A percentile compares a stretch with the other conserved stretches of the same genome.
Evolutionary conservation across 192 early-diverging fungal genomes (phyloP).

Genomic region (Hyaloraphidium curvatum): DNA sequence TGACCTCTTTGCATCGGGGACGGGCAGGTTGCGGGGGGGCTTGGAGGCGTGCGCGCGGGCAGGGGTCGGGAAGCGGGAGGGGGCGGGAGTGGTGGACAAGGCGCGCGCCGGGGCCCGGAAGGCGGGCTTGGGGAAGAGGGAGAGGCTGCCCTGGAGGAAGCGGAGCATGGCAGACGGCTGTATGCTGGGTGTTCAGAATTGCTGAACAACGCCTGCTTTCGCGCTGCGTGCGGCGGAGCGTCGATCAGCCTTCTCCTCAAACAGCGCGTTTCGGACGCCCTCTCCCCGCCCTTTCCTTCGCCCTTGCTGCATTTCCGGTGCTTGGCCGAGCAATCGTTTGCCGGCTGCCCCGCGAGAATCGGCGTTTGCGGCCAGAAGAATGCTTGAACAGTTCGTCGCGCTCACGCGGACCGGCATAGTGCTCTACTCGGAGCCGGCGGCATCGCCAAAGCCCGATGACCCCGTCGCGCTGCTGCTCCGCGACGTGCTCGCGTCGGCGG

Average conservation of each 20-base stretch:
- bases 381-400: slow-evolving; percentile 73
- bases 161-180: no score
- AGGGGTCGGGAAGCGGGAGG: no score
- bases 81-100: no score
- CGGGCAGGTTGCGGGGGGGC: no score
- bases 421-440: slow-evolving; percentile 14
- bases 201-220: not conserved
- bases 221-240: not conserved
- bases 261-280: not conserved
- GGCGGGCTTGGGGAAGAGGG: no score
- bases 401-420: slow-evolving; percentile 74
- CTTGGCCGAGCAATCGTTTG: not conserved
- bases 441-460: no score
- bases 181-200: not conserved
- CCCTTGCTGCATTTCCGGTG: not conserved
- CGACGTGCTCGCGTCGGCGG: slow-evolving; percentile 19
- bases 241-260: not conserved
- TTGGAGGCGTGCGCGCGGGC: no score
- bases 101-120: no score
- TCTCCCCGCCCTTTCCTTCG: not conserved
- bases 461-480: no score
- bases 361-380: slow-evolving; percentile 15
- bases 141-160: no score
- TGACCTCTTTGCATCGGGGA: no score
- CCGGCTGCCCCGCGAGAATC: not conserved